Base-by-base conservation (phyloP, 768 basidiomycete species). In the Tulasnella sp. region DNA sequence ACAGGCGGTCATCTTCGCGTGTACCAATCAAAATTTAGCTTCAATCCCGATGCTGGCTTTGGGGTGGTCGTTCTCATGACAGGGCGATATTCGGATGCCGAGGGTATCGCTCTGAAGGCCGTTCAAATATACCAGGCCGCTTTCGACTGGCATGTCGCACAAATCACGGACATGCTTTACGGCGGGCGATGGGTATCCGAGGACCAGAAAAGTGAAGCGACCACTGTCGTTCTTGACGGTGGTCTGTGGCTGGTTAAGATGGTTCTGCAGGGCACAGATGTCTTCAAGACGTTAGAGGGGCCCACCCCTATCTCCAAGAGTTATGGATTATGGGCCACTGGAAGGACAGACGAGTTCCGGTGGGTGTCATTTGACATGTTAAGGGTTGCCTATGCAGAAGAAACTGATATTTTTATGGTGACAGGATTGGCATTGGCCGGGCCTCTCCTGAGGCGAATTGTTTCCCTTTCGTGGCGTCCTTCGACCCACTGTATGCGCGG, bases 321-420 rank as follows among this genome's bases (percentile, higher is more conserved):
- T 2, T 51, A 67, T 23, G 66, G 66, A 4, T 47, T 71, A 60
- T 61, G 71, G 9, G 64, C 62, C 3, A 68, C 67, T 11, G 66
- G 61, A 45, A 51, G 67, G 19, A 58, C 59, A 1, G 70, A 71
- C 24, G 69, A 72, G 61, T 68, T 73, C 52, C 61, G 72, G 70
- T 71, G 51, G 19, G 70, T n/a, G 15, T 26, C 17, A 19, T 17
- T n/a, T 29, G 21, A 27, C 2, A 19, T 26, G 9, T 43, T 43
- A 19, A 19, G 41, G n/a, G n/a, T n/a, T n/a, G n/a, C n/a, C n/a
- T n/a, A n/a, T n/a, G n/a, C n/a, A n/a, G n/a, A n/a, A n/a, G n/a
- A n/a, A n/a, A n/a, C n/a, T n/a, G n/a, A n/a, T n/a, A n/a, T n/a
- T n/a, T n/a, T n/a, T n/a, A n/a, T n/a, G n/a, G n/a, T n/a, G n/a